Percentiles rank a stretch among this genome's conserved stretches.
Evolutionary conservation across 208 protist species (phyloP).

Genomic region (Blastocrithidia nonstop): DNA sequence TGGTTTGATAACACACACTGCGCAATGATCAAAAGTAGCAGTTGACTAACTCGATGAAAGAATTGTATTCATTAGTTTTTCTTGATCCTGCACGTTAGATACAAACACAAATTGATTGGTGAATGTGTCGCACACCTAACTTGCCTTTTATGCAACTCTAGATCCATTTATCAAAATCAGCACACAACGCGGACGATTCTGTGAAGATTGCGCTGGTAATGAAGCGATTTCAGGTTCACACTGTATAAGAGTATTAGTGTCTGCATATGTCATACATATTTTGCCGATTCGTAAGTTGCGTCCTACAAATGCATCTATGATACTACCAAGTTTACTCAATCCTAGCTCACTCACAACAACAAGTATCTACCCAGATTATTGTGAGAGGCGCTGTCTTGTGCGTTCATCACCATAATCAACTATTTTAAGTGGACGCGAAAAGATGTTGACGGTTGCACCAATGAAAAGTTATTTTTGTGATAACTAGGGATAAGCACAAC

Average conservation of each 20-base stretch:
- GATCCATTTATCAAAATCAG: neutral
- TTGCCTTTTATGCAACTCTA: too few species aligned
- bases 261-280: constrained; percentile 51
- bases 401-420: constrained; percentile 85
- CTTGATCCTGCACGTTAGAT: too few species aligned
- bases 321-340: constrained; percentile 6
- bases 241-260: too few species aligned
- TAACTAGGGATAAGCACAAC: constrained; percentile 75
- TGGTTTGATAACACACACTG: constrained; percentile 91
- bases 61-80: too few species aligned
- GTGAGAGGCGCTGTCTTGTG: constrained; percentile 48
- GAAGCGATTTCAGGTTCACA: constrained; percentile 11
- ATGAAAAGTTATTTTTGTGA: constrained; percentile 78
- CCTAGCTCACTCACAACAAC: constrained; percentile 32
- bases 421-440: constrained; percentile 85
- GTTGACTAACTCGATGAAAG: constrained; percentile 55
- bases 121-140: too few species aligned
- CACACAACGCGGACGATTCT: constrained; percentile 13
- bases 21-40: constrained; percentile 77
- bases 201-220: constrained; percentile 20
- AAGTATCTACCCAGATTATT: constrained; percentile 42
- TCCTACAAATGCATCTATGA: neutral
- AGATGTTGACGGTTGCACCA: constrained; percentile 84
- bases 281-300: constrained; percentile 52
- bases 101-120: too few species aligned